Base-by-base conservation (phyloP, 257 asterid species). In the Gynochthodes officinalis region DNA sequence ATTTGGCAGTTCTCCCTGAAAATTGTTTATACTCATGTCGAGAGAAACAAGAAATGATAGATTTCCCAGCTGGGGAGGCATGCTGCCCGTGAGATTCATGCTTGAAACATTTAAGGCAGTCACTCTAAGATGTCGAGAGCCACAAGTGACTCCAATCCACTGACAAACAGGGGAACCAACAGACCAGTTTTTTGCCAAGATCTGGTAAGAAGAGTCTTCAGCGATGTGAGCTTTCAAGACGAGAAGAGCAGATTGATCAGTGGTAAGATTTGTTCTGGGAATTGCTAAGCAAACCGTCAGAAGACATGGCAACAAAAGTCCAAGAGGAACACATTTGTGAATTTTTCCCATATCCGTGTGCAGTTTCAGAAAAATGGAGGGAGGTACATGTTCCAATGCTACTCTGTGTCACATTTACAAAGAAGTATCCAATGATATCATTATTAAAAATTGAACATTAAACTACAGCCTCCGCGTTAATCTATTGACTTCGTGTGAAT, bases 91-190 rank as follows among this genome's bases (percentile, higher is more conserved):
- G 11, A 67, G 61, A 13, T 40, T 39, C 60, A 67, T 67, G 21
- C 16, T 43, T 7, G 64, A 70, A 40, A 70, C 8, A 37, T 70
- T 42, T 18, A 70, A 42, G 28, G 65, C 40, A 9, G 25, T 40
- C 19, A 70, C 75, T 70, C 75, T 55, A 27, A 6, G 25, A 70
- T 40, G 67, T 16, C 67, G 75, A n/a, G 53, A 40, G 40, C 30
- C 42, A 10, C 75, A 70, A 10, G 65, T 37, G 44, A 70, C 75
- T 7, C 75, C 75, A 40, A 70, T 70, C 75, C 75, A 70, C 1
- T 57, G 27, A 1, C 75, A 70, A 4, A 57, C 55, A 23, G 57
- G 8, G 15, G 40, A 40, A 7, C 27, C 21, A 7, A 1, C 19
- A 4, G 75, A 39, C 75, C 75, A 70, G 54, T 70, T 70, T 40